phyloP scores from a whole-genome alignment of 202 grass and related monocot species.

The Tripidium arundinaceum region DNA sequence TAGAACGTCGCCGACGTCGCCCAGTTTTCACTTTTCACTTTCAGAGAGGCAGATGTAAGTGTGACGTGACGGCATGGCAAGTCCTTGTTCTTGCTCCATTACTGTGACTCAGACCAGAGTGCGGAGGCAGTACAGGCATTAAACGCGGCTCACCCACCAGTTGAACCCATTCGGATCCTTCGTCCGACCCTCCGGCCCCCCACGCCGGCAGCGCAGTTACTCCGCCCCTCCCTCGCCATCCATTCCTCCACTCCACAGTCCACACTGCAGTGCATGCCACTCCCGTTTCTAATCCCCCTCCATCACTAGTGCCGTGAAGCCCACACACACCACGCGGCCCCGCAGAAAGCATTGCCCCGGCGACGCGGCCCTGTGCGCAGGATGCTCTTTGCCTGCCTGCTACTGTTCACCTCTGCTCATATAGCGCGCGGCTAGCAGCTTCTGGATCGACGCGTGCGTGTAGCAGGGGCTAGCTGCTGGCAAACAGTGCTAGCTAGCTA shows the following conservation, averaged over 20 bases:
- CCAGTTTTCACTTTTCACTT: too few relatives aligned
- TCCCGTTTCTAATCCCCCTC: neutral
- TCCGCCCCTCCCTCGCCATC: neutral
- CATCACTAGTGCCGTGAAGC: neutral
- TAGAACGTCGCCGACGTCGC: too few relatives aligned
- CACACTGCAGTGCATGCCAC: neutral
- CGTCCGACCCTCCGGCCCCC: neutral
- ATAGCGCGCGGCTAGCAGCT: conserved; percentile 18
- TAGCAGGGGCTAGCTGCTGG: neutral
- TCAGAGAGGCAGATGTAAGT: too few relatives aligned
- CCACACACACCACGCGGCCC: neutral
- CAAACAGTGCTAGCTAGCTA: neutral
- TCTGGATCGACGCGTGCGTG: neutral
- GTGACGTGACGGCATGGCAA: neutral
- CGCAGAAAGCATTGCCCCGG: neutral
- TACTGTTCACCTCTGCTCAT: conserved; percentile 16
- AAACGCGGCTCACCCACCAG: conserved; percentile 33
- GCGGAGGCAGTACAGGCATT: conserved; percentile 22
- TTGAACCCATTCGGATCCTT: neutral
- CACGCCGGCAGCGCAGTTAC: conserved; percentile 27
- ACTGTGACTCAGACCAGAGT: neutral
- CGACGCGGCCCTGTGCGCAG: conserved; percentile 14
- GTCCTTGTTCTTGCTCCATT: neutral
- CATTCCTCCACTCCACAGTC: neutral
- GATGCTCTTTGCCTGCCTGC: conserved; percentile 45